Evolutionary conservation across 2,329 filamentous ascomycete genomes (phyloP).

Genomic region (Fusarium virguliforme): DNA sequence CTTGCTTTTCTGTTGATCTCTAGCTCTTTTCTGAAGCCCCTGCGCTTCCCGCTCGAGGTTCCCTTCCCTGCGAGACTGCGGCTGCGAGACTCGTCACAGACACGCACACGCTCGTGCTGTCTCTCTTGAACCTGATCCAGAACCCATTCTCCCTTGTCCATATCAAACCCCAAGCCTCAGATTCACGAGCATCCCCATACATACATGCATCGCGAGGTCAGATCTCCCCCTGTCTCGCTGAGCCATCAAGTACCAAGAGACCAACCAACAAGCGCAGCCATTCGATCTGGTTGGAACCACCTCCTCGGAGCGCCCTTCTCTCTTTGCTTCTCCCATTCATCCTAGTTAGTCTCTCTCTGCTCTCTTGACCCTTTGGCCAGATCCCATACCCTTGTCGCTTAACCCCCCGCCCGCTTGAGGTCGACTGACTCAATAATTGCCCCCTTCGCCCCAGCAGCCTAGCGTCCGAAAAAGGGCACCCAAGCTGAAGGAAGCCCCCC

Average conservation of each 20-base stretch:
- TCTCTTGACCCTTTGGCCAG: conserved; percentile 18
- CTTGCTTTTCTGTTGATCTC: conserved; percentile 21
- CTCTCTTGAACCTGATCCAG: conserved; percentile 25
- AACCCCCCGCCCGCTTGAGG: conserved; percentile 33
- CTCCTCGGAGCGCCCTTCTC: conserved; percentile 11
- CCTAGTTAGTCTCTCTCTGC: background rate
- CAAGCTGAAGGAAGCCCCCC: conserved; percentile 37
- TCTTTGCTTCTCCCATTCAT: conserved; percentile 22
- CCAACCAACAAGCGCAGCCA: conserved; percentile 19
- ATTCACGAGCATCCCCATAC: conserved; percentile 29
- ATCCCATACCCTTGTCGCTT: conserved; percentile 24
- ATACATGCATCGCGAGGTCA: conserved; percentile 26
- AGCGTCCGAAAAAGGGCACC: conserved; percentile 31
- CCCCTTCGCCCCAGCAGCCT: conserved; percentile 34
- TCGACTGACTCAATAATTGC: conserved; percentile 48
- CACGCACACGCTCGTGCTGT: conserved; percentile 18
- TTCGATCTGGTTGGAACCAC: conserved; percentile 21
- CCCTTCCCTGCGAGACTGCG: background rate
- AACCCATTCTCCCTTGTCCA: conserved; percentile 23
- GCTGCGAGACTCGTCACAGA: conserved; percentile 35
- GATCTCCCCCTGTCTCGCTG: conserved; percentile 30
- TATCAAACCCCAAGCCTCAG: conserved; percentile 31
- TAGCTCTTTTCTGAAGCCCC: conserved; percentile 19
- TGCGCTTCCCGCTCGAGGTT: conserved; percentile 2
- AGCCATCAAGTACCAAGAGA: conserved; percentile 16